phyloP scores from a whole-genome alignment of 331 rosid species.

The Ulmus americana region DNA sequence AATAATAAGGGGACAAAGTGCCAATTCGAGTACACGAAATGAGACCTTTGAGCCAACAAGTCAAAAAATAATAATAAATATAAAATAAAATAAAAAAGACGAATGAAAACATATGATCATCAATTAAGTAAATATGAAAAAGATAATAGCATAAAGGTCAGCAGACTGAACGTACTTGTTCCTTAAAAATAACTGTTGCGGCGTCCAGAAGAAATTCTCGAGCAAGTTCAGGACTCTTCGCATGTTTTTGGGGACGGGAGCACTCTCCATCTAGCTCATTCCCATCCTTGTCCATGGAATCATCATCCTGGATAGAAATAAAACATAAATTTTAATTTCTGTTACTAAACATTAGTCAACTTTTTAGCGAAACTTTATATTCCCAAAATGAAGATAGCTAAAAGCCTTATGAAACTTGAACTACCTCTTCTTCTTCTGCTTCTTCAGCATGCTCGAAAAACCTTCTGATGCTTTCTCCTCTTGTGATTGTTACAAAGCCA shows the following conservation, averaged over 20 bases:
- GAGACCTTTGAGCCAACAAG: neutral
- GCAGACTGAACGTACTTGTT: constrained; percentile 61
- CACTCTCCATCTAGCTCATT: constrained; percentile 97
- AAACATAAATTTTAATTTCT: constrained; percentile 17
- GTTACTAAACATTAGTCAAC: neutral
- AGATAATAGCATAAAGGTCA: constrained; percentile 8
- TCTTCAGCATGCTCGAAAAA: constrained; percentile 99
- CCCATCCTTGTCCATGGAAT: constrained; percentile 86
- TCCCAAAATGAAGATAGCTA: constrained; percentile 20
- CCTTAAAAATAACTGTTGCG: constrained; percentile 94
- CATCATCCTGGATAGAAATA: constrained; percentile 65
- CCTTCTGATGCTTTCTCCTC: constrained; percentile 80
- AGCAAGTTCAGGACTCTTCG: constrained; percentile 99
- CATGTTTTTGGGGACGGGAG: constrained; percentile 98
- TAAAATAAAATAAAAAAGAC: neutral
- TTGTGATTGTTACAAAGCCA: constrained; percentile 80
- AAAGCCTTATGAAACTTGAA: constrained; percentile 23
- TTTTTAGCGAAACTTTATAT: constrained; percentile 6
- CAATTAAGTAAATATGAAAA: neutral
- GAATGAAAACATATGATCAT: neutral
- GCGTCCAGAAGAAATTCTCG: constrained; percentile 95
- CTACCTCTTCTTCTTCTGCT: constrained; percentile 99
- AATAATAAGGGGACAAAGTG: neutral
- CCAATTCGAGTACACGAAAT: neutral
- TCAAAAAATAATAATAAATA: neutral